Percentiles rank a stretch among this genome's conserved stretches.
Evolutionary conservation across 1,284 basidiomycete species (phyloP).

Genomic region (Pyrrhoderma lamaoense): DNA sequence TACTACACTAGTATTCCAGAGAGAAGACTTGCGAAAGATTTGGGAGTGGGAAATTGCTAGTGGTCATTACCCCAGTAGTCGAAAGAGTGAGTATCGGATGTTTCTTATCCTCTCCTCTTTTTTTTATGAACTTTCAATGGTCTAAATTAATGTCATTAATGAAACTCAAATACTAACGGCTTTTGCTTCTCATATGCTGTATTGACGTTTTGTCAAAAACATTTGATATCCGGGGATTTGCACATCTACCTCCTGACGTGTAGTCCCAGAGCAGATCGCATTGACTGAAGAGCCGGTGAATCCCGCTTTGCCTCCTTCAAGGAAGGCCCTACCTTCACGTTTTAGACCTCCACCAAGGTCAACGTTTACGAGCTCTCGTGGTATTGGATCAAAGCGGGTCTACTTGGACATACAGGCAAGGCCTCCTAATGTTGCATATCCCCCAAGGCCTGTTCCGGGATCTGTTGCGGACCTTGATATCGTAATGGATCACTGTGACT

Average conservation of each 20-base stretch:
- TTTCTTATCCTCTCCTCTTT: constrained; percentile 6
- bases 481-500: constrained; percentile 86
- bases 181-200: too few species aligned
- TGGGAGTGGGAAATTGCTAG: constrained; percentile 92
- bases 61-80: constrained; percentile 83
- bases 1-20: constrained; percentile 69
- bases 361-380: constrained; percentile 42
- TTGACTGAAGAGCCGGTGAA: constrained; percentile 54
- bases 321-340: constrained; percentile 36
- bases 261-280: constrained; percentile 70
- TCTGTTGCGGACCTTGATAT: constrained; percentile 82
- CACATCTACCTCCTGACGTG: background rate
- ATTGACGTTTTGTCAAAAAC: background rate
- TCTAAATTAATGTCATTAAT: background rate
- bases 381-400: constrained; percentile 65
- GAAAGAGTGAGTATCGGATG: constrained; percentile 48
- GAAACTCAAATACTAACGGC: too few species aligned
- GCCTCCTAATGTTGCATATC: constrained; percentile 59
- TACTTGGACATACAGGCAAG: constrained; percentile 65
- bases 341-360: constrained; percentile 36
- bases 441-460: constrained; percentile 76
- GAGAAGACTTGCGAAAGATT: constrained; percentile 75
- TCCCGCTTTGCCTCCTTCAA: constrained; percentile 57
- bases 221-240: background rate
- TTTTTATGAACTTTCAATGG: background rate